Evolutionary conservation across 331 rosid species (phyloP), one percentile per base, ranked within the genome.

Genomic region (Rhamnella rubrinervis): DNA sequence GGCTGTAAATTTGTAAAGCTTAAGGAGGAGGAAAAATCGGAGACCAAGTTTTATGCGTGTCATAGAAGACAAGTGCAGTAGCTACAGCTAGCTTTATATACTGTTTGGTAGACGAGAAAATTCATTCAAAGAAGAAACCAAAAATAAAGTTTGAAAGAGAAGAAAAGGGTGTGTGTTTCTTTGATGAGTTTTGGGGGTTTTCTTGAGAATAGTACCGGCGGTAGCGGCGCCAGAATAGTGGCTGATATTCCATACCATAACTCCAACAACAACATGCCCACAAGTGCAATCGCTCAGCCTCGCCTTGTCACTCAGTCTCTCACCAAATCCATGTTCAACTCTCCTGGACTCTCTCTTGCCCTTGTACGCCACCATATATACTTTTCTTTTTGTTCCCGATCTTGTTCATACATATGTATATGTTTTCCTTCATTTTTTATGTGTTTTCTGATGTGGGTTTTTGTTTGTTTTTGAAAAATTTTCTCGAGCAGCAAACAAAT

Each of bases 121-220:
- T 37, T 35, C 38, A 44, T 46, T 35, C 38, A 44, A 21, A 12
- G 60, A 10, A 15, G 46, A 40, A 49, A 20, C 16, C 16, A 28
- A 39, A 62, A 60, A 11, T 21, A 14, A 2, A 52, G 18, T 49
- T 49, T 49, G 11, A 53, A 47, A 20, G 35, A 78, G 8, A 59
- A 60, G 76, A 66, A 59, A 47, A 72, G 66, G 65, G 20, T 28
- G 23, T 62, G 56, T 19, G 40, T 76, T 71, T 68, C 70, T 87
- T 89, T 89, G 87, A 95, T 95, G 97, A 95, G 97, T 89, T 95
- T 89, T 82, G 95, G 92, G 84, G 96, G 93, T 19, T 86, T 95
- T 72, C 87, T 83, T 4, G 96, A 95, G 66, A 86, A 72, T 61
- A 91, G 87, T 63, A 76, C 81, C 73, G 86, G 92, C 65, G 81